phyloP scores from a whole-genome alignment of 1,284 basidiomycete species.

The Marasmius fiardii region DNA sequence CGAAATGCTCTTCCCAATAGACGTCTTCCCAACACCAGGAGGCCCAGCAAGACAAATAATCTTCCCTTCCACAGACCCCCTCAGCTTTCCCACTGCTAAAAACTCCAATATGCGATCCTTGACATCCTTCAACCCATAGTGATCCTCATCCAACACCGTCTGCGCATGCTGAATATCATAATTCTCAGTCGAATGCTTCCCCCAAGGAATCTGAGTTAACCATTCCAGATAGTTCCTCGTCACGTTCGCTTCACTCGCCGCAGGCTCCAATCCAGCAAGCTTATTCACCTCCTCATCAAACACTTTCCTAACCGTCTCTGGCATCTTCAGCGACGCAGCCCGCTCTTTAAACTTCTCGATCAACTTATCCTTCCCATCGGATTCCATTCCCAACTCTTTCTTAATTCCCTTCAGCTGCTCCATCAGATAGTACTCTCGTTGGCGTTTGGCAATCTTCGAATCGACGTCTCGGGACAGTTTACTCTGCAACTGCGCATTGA shows the following conservation, averaged over 20 bases:
- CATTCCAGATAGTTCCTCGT: slow-evolving; percentile 96
- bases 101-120: slow-evolving; percentile 99
- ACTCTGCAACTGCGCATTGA: slow-evolving; percentile 94
- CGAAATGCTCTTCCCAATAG: slow-evolving; percentile 93
- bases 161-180: slow-evolving; percentile 87
- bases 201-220: slow-evolving; percentile 98
- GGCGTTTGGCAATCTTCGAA: slow-evolving; percentile 94
- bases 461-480: slow-evolving; percentile 96
- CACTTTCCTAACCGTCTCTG: slow-evolving; percentile 87
- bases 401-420: slow-evolving; percentile 99
- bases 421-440: slow-evolving; percentile 97
- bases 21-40: slow-evolving; percentile 96
- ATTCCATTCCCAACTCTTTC: slow-evolving; percentile 97
- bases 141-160: slow-evolving; percentile 90
- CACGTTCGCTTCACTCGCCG: slow-evolving; percentile 94
- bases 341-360: slow-evolving; percentile 96
- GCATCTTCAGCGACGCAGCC: slow-evolving; percentile 87
- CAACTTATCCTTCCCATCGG: slow-evolving; percentile 96
- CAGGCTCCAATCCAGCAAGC: slow-evolving; percentile 88
- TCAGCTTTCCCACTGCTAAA: slow-evolving; percentile 94
- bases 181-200: slow-evolving; percentile 92
- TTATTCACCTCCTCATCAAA: slow-evolving; percentile 98
- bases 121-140: slow-evolving; percentile 94
- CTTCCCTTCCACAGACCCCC: slow-evolving; percentile 96
- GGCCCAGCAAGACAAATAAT: slow-evolving; percentile 97